Evolutionary conservation across 2,329 filamentous ascomycete species (phyloP), one percentile per base, ranked within the genome.

Genomic region (Aspergillus sp.): DNA sequence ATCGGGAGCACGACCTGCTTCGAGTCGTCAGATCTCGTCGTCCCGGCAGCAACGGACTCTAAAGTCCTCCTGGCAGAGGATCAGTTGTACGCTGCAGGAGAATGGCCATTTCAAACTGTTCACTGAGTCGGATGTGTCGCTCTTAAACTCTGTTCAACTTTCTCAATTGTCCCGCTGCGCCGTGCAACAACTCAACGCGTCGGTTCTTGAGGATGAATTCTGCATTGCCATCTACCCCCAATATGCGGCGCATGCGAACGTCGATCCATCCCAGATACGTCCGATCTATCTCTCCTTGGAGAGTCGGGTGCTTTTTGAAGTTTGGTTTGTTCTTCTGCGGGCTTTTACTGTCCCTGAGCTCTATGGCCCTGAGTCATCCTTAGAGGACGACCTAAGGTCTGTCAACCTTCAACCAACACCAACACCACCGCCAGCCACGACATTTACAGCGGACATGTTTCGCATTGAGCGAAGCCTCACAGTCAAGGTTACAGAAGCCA

Each of bases 211-310:
- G 54, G 88, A 93, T 65, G 89, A 96, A 50, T 93, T 88, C 62
- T 97, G 90, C 71, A 87, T 98, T 53, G 90, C 88, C 45, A 91
- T 98, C 42, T 96, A 96, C 62, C 91, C 93, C 13, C 90, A 91
- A 53, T 97, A 98, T 68, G 84, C 88, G 1, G 78, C 86, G 7
- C 82, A 82, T 17, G 80, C 88, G 1, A 19, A 39, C 4, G 85
- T 82, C 2, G 80, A 85, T 15, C 75, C 91, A 48, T 85, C 86
- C 5, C 80, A 91, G 23, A 84, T 89, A 50, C 83, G 88, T n/a
- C 91, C 93, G 0, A 84, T 97, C 32, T 96, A 95, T 63, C 75
- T 98, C 30, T 86, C 88, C 3, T 71, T 96, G 41, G 91, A 97
- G 57, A 90, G 82, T 22, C 81, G 90, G 38, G 83, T 95, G 5